A percentile compares a stretch with the other conserved stretches of the same genome.
phyloP scores from a whole-genome alignment of 2,329 filamentous ascomycete species.

The Pseudogymnoascus sp. region DNA sequence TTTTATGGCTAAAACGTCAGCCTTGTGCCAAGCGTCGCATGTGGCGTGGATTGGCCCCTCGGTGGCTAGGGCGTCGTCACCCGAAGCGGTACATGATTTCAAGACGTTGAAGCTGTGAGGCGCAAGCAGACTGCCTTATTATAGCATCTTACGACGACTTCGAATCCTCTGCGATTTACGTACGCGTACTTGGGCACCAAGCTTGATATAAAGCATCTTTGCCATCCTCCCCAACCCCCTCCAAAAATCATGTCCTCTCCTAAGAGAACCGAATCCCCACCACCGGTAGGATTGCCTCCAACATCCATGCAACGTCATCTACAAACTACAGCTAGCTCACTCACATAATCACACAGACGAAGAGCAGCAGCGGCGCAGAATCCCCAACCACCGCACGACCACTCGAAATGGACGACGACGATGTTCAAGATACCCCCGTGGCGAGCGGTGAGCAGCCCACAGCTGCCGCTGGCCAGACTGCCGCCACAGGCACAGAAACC shows the following conservation, averaged over 20 bases:
- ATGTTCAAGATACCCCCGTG: slow-evolving; percentile 50
- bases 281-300: not conserved
- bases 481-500: slow-evolving; percentile 37
- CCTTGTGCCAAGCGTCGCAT: slow-evolving; percentile 7
- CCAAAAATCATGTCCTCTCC: slow-evolving; percentile 6
- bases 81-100: slow-evolving; percentile 1
- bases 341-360: slow-evolving; percentile 31
- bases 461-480: slow-evolving; percentile 26
- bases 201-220: not conserved
- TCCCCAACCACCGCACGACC: slow-evolving; percentile 58
- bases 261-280: slow-evolving; percentile 10
- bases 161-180: not conserved
- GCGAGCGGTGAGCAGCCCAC: slow-evolving; percentile 31
- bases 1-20: not conserved
- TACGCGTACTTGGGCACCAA: not conserved
- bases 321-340: slow-evolving; percentile 10
- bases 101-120: not conserved
- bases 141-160: slow-evolving; percentile 5
- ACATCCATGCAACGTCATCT: slow-evolving; percentile 8
- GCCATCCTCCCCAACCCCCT: not conserved
- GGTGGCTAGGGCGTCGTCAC: slow-evolving; percentile 9
- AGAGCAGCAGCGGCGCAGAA: slow-evolving; percentile 43
- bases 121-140: not conserved
- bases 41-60: slow-evolving; percentile 6
- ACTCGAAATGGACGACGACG: slow-evolving; percentile 63